These are phyloP conservation scores for Mycena olivaceomarginata DNA, from an alignment of 768 basidiomycete species.

Conservation along the genomic window DNA sequence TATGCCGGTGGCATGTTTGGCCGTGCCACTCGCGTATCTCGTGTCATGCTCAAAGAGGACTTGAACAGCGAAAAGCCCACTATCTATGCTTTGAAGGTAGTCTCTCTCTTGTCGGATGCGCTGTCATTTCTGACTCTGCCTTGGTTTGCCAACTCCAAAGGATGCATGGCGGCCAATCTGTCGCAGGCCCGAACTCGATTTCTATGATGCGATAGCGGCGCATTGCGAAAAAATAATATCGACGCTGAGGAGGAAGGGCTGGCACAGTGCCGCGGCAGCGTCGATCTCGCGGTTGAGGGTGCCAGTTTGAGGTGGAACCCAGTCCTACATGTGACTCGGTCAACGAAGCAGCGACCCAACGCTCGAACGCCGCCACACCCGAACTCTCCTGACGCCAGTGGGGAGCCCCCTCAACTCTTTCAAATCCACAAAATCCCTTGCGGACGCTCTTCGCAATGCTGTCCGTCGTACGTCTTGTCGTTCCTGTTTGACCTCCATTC, in stretches of 20 bases:
- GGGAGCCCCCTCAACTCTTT: conserved; percentile 8
- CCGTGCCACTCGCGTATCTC: conserved; percentile 29
- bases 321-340: background rate
- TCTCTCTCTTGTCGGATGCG: no score
- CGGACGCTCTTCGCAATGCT: background rate
- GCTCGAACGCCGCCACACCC: conserved; percentile 18
- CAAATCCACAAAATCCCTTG: background rate
- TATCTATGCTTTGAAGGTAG: conserved; percentile 31
- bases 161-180: conserved; percentile 32
- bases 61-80: background rate
- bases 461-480: conserved; percentile 19
- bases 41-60: conserved; percentile 29
- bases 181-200: conserved; percentile 30
- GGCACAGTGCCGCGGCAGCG: conserved; percentile 29
- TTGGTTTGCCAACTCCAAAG: background rate
- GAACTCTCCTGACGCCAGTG: conserved; percentile 21
- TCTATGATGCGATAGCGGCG: conserved; percentile 30
- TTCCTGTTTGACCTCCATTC: background rate
- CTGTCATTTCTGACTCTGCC: background rate
- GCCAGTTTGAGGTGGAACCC: background rate
- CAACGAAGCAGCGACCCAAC: background rate
- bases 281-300: conserved; percentile 12
- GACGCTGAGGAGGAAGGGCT: conserved; percentile 9
- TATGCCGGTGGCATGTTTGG: conserved; percentile 22
- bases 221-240: conserved; percentile 1